Percentiles rank a stretch among this genome's conserved stretches.
Evolutionary conservation across 2,329 filamentous ascomycete species (phyloP).

Genomic region (Plenodomus biglobosus): DNA sequence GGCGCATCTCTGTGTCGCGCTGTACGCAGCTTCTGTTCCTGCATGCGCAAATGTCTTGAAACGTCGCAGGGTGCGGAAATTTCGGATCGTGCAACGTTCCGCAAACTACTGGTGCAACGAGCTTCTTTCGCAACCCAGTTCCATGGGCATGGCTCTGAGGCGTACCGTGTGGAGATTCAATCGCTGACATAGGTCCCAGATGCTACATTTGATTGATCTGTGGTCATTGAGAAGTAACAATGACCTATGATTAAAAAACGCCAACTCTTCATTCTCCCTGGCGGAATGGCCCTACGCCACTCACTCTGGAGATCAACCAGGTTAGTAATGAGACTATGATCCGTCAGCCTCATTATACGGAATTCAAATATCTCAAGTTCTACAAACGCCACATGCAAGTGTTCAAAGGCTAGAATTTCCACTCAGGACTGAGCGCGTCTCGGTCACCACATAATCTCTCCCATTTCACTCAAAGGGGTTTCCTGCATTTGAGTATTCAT

Average conservation of each 20-base stretch:
- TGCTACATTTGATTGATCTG: not conserved
- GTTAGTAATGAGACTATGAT: not conserved
- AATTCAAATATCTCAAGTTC: not conserved
- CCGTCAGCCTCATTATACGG: not conserved
- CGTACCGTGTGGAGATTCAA: not conserved
- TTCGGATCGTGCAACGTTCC: slow-evolving; percentile 15
- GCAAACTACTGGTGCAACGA: slow-evolving; percentile 2
- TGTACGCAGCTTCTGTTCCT: slow-evolving; percentile 7
- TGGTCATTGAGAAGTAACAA: not conserved
- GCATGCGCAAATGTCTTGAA: slow-evolving; percentile 22
- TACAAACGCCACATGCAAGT: not conserved
- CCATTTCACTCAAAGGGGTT: not conserved
- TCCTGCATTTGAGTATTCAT: not conserved
- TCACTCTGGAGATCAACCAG: not conserved
- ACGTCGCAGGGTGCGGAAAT: slow-evolving; percentile 14
- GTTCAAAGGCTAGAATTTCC: not conserved
- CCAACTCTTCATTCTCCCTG: not conserved
- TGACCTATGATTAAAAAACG: not conserved
- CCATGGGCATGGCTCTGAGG: not conserved
- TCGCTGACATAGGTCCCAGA: not conserved
- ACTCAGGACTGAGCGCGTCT: not conserved
- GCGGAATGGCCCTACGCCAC: too few species aligned
- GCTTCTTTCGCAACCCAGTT: not conserved
- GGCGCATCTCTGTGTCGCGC: slow-evolving; percentile 13
- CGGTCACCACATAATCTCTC: not conserved